A percentile compares a stretch with the other conserved stretches of the same genome.
These are phyloP conservation scores for Penicillium sumatraense DNA, from an alignment of 2,329 filamentous ascomycete genomes.

Conservation along the genomic window DNA sequence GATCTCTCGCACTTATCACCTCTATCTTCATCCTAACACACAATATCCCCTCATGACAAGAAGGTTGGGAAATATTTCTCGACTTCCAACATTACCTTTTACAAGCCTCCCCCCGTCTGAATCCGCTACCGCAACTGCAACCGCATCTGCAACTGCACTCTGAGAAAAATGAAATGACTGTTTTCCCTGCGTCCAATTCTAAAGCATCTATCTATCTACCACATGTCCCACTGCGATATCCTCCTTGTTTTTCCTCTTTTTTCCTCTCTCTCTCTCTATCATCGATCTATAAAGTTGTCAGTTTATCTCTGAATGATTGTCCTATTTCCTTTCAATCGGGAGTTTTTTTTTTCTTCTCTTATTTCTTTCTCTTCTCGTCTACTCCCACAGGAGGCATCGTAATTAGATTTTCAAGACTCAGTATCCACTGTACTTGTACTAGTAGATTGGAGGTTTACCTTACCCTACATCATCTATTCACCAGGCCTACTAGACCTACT, in stretches of 20 bases:
- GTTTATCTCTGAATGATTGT: background rate
- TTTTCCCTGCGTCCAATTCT: background rate
- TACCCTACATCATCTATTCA: too few species aligned
- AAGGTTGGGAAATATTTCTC: too few species aligned
- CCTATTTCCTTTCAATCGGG: background rate
- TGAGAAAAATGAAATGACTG: too few species aligned
- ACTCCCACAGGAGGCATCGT: background rate
- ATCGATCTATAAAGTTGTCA: background rate
- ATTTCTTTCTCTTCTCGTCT: background rate
- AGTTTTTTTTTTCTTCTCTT: background rate
- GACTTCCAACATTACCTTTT: too few species aligned
- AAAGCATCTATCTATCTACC: background rate
- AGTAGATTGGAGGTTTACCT: too few species aligned
- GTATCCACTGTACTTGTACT: too few species aligned
- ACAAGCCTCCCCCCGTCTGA: background rate
- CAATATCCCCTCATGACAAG: too few species aligned
- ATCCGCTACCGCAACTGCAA: background rate
- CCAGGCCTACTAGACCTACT: too few species aligned
- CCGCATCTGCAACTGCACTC: too few species aligned
- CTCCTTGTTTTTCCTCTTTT: background rate
- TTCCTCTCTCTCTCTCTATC: too few species aligned
- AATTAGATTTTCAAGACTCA: background rate
- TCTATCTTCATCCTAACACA: background rate
- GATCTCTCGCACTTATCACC: background rate
- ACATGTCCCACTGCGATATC: conserved; percentile 1